These are phyloP conservation scores for Fusarium heterosporum DNA, from an alignment of 2,329 filamentous ascomycete species.

Conservation along the genomic window DNA sequence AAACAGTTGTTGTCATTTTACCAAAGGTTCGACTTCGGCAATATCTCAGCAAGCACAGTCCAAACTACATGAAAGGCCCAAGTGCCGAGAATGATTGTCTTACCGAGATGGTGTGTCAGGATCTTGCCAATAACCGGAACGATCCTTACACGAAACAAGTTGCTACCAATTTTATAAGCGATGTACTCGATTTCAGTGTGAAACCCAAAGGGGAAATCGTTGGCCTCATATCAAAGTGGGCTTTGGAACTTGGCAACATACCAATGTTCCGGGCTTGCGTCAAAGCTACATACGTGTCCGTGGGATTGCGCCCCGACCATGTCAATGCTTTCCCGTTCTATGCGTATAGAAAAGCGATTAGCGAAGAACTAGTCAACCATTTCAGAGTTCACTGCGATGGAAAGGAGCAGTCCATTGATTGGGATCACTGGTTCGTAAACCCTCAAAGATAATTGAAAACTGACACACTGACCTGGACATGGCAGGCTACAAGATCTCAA, in stretches of 20 bases:
- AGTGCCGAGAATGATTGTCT: background rate
- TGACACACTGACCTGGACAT: background rate
- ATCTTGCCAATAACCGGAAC: conserved; percentile 3
- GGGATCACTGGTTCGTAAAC: conserved; percentile 11
- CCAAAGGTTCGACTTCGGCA: conserved; percentile 1
- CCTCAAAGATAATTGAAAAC: too few species aligned
- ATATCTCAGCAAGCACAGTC: background rate
- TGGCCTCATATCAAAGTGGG: conserved; percentile 11
- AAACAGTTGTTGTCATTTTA: conserved; percentile 15
- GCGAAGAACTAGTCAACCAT: background rate
- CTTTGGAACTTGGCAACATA: conserved; percentile 6
- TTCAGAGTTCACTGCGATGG: background rate
- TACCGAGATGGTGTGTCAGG: conserved; percentile 7
- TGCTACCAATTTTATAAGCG: conserved; percentile 2
- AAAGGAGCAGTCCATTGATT: conserved; percentile 5
- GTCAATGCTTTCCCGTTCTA: too few species aligned
- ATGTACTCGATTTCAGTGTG: background rate
- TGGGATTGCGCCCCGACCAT: too few species aligned
- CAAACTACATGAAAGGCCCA: background rate
- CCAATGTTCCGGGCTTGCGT: background rate
- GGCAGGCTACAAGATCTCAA: conserved; percentile 1
- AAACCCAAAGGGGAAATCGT: background rate
- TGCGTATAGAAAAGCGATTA: background rate
- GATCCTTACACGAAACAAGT: background rate
- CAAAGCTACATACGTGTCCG: background rate